A percentile compares a stretch with the other conserved stretches of the same genome.
These are phyloP conservation scores for Aspergillaceae sp. DNA, from an alignment of 2,329 filamentous ascomycete genomes.

Conservation along the genomic window DNA sequence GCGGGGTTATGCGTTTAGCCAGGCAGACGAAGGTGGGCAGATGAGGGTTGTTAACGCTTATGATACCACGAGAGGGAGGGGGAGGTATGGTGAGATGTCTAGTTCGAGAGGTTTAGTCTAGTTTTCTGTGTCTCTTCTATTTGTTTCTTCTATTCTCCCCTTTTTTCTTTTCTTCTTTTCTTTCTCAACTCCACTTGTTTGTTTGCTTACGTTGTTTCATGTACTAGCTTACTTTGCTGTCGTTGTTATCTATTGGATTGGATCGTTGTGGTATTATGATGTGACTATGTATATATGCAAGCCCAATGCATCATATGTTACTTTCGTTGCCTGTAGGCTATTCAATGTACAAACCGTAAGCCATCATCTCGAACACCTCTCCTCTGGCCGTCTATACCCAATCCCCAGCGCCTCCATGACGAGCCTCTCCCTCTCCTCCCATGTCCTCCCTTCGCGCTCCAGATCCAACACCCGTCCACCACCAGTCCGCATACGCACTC, in stretches of 20 bases:
- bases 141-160: neutral
- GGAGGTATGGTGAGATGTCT: conserved; percentile 91
- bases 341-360: neutral
- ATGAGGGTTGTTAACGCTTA: conserved; percentile 93
- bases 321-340: neutral
- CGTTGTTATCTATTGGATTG: neutral
- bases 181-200: neutral
- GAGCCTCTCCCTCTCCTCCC: conserved; percentile 64
- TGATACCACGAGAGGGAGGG: conserved; percentile 87
- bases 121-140: neutral
- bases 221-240: neutral
- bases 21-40: conserved; percentile 85
- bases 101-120: conserved; percentile 42
- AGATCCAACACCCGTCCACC: conserved; percentile 64
- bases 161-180: conserved; percentile 1
- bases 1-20: conserved; percentile 94
- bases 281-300: neutral
- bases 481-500: conserved; percentile 58
- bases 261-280: neutral
- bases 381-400: conserved; percentile 55
- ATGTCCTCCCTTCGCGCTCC: conserved; percentile 47
- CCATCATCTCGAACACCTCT: conserved; percentile 56
- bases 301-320: neutral
- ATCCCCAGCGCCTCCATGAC: conserved; percentile 72
- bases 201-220: neutral